Evolutionary conservation across 495 filamentous ascomycete species (phyloP).

Genomic region (Xylaria castorea): DNA sequence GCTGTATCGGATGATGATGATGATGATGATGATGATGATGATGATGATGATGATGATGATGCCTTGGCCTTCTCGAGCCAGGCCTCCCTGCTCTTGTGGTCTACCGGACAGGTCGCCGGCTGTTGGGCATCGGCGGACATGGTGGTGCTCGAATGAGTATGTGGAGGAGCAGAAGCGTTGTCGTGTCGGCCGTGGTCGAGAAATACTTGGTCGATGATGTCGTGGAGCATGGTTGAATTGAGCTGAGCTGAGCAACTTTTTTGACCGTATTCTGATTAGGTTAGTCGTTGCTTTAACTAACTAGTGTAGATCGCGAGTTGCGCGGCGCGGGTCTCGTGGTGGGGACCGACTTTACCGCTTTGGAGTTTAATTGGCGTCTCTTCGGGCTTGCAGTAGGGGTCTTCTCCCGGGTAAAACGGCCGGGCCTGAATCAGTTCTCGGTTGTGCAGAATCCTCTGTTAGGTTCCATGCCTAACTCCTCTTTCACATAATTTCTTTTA

Average conservation of each 20-base stretch:
- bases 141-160: not conserved
- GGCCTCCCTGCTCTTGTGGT: constrained; percentile 81
- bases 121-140: constrained; percentile 23
- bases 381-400: not conserved
- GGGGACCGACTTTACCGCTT: constrained; percentile 11
- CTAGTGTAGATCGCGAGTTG: not conserved
- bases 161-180: not conserved
- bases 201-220: constrained; percentile 23
- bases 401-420: not conserved
- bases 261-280: constrained; percentile 40
- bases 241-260: constrained; percentile 1
- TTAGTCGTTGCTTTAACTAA: constrained; percentile 7
- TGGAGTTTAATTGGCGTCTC: constrained; percentile 8
- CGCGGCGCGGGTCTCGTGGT: not conserved
- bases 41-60: constrained; percentile 28
- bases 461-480: not conserved
- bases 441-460: not conserved
- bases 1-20: constrained; percentile 27
- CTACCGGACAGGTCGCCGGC: constrained; percentile 74
- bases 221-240: constrained; percentile 2
- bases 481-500: not conserved
- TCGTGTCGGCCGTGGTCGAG: constrained; percentile 1
- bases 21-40: too few species aligned
- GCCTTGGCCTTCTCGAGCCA: constrained; percentile 68
- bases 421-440: not conserved